These are phyloP conservation scores for Mortierella sp. DNA, from an alignment of 371 early-diverging fungal species.

Conservation along the genomic window DNA sequence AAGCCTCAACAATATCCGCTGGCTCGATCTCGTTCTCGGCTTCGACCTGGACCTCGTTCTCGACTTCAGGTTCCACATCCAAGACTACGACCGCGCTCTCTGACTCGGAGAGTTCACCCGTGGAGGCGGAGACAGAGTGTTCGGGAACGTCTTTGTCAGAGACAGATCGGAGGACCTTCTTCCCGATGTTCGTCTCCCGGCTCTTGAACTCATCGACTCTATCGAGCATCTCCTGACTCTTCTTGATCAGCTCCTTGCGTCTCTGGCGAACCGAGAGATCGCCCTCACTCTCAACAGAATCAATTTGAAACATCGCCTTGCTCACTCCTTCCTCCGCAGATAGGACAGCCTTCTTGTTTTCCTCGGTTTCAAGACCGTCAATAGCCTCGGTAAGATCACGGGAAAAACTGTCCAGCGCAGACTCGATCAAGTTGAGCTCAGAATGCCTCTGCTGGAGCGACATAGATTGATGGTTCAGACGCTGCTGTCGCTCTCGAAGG, in stretches of 20 bases:
- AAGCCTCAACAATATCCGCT: slow-evolving; percentile 10
- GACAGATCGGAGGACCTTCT: slow-evolving; percentile 16
- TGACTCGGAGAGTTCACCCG: not conserved
- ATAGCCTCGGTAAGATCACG: slow-evolving; percentile 20
- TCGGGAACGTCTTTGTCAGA: not conserved
- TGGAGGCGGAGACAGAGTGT: not conserved
- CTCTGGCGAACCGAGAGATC: slow-evolving; percentile 40
- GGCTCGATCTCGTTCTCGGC: slow-evolving; percentile 3
- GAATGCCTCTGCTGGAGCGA: slow-evolving; percentile 40
- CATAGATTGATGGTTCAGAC: slow-evolving; percentile 7
- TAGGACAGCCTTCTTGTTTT: slow-evolving; percentile 26
- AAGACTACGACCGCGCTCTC: not conserved
- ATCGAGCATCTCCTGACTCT: slow-evolving; percentile 45
- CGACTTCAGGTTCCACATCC: slow-evolving; percentile 5
- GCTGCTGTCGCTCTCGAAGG: slow-evolving; percentile 26
- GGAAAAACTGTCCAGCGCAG: slow-evolving; percentile 37
- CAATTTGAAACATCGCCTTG: slow-evolving; percentile 43
- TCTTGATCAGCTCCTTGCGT: slow-evolving; percentile 47
- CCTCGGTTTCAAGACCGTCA: not conserved
- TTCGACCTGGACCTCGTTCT: not conserved
- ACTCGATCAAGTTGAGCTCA: slow-evolving; percentile 44
- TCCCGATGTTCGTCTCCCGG: slow-evolving; percentile 27
- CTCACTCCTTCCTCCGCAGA: slow-evolving; percentile 32
- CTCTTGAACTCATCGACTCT: slow-evolving; percentile 32
- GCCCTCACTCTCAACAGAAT: slow-evolving; percentile 42